Conservation (phyloP, 106 monocot genomes). For the Posidonia australis region DNA sequence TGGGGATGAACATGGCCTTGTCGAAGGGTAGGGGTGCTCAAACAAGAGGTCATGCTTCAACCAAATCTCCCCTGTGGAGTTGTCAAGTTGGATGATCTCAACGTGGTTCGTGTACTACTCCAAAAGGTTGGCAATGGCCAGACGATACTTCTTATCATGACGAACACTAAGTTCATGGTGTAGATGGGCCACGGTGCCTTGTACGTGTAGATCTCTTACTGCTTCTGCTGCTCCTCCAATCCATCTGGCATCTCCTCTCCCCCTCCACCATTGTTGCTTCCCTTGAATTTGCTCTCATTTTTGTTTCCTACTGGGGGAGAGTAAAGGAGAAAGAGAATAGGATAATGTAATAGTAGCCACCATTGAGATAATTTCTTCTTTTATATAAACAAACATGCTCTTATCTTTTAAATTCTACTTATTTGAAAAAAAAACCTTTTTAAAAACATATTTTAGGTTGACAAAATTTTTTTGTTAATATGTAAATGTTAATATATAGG, state of each 20-base stretch:
- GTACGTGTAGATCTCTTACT: conserved; percentile 99
- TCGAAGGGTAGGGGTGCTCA: conserved; percentile 92
- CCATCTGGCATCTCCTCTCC: not conserved
- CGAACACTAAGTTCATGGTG: conserved; percentile 99
- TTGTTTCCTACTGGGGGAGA: no score
- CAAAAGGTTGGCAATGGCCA: conserved; percentile 77
- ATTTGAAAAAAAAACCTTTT: no score
- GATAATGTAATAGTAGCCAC: no score
- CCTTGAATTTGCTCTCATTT: not conserved
- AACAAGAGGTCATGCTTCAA: conserved; percentile 69
- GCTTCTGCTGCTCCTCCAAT: conserved; percentile 74
- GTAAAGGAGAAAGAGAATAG: no score
- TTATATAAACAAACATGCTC: no score
- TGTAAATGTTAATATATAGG: no score
- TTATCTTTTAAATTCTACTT: no score
- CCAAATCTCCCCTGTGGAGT: conserved; percentile 88
- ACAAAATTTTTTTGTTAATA: no score
- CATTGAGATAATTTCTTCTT: no score
- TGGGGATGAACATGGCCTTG: conserved; percentile 91
- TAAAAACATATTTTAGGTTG: no score
- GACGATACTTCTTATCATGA: conserved; percentile 90
- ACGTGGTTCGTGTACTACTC: conserved; percentile 80
- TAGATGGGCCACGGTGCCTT: conserved; percentile 98
- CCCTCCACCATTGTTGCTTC: not conserved
- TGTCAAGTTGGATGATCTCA: conserved; percentile 98